These are phyloP conservation scores for Geotrichum citri-aurantii DNA, from an alignment of 1,139 yeast genomes.

Conservation along the genomic window DNA sequence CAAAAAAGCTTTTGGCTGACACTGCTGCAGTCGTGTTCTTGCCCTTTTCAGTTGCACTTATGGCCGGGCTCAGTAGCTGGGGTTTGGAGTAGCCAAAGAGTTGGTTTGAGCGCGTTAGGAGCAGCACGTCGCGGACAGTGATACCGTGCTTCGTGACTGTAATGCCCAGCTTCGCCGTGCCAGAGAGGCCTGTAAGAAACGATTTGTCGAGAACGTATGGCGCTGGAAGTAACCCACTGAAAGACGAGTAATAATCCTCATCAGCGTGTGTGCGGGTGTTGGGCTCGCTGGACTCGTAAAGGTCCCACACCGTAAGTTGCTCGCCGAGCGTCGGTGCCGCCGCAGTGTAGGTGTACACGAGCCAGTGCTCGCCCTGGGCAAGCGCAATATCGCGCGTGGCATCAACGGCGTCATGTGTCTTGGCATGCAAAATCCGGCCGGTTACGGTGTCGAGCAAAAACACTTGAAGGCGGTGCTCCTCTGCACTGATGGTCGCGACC, in stretches of 20 bases:
- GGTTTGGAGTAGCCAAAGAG: conserved; percentile 65
- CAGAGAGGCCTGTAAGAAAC: conserved; percentile 33
- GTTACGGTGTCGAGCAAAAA: conserved; percentile 61
- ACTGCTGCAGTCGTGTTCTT: conserved; percentile 49
- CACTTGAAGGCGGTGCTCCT: conserved; percentile 35
- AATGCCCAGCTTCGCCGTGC: conserved; percentile 46
- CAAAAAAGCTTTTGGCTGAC: conserved; percentile 54
- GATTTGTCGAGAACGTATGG: conserved; percentile 35
- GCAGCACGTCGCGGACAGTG: conserved; percentile 61
- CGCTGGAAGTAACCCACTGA: conserved; percentile 41
- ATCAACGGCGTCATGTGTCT: conserved; percentile 39
- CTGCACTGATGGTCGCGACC: conserved; percentile 37
- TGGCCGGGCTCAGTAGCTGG: neutral
- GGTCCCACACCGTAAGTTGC: conserved; percentile 65
- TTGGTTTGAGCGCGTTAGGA: conserved; percentile 54
- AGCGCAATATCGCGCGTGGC: conserved; percentile 45
- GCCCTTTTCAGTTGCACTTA: conserved; percentile 36
- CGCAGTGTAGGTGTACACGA: conserved; percentile 61
- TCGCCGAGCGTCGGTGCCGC: conserved; percentile 48
- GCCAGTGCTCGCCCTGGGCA: conserved; percentile 78
- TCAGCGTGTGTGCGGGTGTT: conserved; percentile 37
- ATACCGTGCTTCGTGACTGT: conserved; percentile 70
- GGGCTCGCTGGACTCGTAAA: conserved; percentile 59
- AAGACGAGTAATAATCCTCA: conserved; percentile 36
- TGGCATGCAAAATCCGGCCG: conserved; percentile 55